Evolutionary conservation across 495 filamentous ascomycete species (phyloP).

Genomic region (Neurospora sp.): DNA sequence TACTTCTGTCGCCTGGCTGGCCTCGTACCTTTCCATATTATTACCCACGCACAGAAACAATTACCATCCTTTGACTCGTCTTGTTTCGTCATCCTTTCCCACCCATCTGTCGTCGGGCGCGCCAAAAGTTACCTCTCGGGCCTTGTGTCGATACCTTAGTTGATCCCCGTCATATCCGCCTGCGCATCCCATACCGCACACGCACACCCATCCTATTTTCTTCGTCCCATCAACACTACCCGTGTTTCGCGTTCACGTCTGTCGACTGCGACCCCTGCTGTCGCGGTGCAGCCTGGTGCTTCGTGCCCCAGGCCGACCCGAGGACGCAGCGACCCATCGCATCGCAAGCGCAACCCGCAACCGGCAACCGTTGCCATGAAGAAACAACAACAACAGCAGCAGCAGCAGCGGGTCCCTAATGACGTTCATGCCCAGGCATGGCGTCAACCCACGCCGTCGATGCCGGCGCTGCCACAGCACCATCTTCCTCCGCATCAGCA

Average conservation of each 20-base stretch:
- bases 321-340: slow-evolving; percentile 5
- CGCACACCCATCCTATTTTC: background rate
- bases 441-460: slow-evolving; percentile 23
- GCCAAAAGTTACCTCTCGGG: background rate
- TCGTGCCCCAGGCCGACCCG: slow-evolving; percentile 17
- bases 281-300: slow-evolving; percentile 20
- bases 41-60: background rate
- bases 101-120: background rate
- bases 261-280: slow-evolving; percentile 7
- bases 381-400: slow-evolving; percentile 6
- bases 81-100: background rate
- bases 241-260: slow-evolving; percentile 1
- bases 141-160: background rate
- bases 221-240: background rate
- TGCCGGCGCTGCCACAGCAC: slow-evolving; percentile 21
- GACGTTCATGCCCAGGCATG: slow-evolving; percentile 21
- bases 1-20: background rate
- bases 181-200: background rate
- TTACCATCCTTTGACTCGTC: background rate
- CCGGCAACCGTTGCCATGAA: slow-evolving; percentile 18
- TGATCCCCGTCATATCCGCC: background rate
- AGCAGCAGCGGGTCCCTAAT: slow-evolving; percentile 16
- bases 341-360: background rate
- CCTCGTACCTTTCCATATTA: background rate
- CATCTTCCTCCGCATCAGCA: slow-evolving; percentile 15